Conservation (phyloP, 495 filamentous ascomycete genomes). For the Podospora comata region DNA sequence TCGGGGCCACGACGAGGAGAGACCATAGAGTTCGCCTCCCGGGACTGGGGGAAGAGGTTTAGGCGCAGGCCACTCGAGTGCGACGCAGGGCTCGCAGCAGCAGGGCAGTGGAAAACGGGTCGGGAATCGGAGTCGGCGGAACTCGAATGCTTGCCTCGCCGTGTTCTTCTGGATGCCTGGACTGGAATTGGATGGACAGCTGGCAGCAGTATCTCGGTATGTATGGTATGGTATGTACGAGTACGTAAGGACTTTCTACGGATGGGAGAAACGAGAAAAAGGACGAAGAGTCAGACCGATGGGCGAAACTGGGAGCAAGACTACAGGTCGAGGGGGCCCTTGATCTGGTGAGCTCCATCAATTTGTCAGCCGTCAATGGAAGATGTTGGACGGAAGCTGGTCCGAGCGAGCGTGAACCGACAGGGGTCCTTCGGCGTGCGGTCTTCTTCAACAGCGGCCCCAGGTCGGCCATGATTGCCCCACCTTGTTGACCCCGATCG, state of each 20-base stretch:
- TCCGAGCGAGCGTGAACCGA: slow-evolving; percentile 1
- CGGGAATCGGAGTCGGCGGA: not conserved
- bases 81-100: not conserved
- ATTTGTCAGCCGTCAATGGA: slow-evolving; percentile 23
- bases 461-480: not conserved
- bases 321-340: not conserved
- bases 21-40: slow-evolving; percentile 1
- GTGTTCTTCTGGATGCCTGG: slow-evolving; percentile 15
- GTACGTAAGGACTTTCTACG: not conserved
- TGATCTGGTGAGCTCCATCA: slow-evolving; percentile 8
- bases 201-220: not conserved
- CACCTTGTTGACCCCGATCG: not conserved
- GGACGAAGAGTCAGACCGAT: slow-evolving; percentile 15
- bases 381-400: not conserved
- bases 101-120: not conserved
- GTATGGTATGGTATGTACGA: not conserved
- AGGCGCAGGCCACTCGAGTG: not conserved
- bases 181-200: not conserved
- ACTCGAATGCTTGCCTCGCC: not conserved
- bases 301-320: not conserved
- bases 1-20: not conserved
- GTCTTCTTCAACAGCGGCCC: slow-evolving; percentile 1
- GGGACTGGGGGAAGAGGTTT: not conserved
- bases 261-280: not conserved
- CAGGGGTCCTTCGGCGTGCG: not conserved